phyloP scores from a whole-genome alignment of 306 rosid species.

The Trifolium subterraneum region DNA sequence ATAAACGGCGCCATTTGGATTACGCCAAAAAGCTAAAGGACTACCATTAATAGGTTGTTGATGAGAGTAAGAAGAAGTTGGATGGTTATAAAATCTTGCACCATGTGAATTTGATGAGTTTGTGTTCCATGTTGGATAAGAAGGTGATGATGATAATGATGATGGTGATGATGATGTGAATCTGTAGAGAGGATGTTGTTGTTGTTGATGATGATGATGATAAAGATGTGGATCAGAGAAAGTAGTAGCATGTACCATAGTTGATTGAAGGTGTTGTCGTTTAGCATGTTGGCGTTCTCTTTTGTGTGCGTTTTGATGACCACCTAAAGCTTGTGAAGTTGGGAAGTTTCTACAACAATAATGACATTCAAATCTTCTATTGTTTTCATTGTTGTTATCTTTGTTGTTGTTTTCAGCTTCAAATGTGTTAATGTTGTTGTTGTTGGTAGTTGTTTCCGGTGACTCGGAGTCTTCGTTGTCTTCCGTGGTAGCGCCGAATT shows the following conservation, averaged over 20 bases:
- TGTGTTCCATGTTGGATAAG: conserved; percentile 62
- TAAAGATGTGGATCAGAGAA: conserved; percentile 64
- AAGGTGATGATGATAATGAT: conserved; percentile 19
- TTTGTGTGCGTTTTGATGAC: conserved; percentile 96
- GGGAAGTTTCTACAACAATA: conserved; percentile 96
- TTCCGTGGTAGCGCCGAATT: conserved; percentile 47
- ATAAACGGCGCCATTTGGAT: conserved; percentile 4
- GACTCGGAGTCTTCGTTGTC: conserved; percentile 48
- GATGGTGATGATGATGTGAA: conserved; percentile 50
- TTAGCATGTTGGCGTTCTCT: conserved; percentile 92
- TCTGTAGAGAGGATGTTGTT: conserved; percentile 58
- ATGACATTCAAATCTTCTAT: conserved; percentile 87
- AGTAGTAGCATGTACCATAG: conserved; percentile 59
- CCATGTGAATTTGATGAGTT: not conserved
- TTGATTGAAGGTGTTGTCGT: conserved; percentile 84
- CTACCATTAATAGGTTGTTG: conserved; percentile 33
- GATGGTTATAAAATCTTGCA: conserved; percentile 52
- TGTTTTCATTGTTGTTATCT: conserved; percentile 49
- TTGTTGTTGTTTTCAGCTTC: conserved; percentile 17
- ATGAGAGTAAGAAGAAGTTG: conserved; percentile 12
- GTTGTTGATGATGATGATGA: conserved; percentile 12
- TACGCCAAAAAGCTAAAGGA: conserved; percentile 31
- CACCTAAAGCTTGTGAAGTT: conserved; percentile 91
- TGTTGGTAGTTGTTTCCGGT: conserved; percentile 33
- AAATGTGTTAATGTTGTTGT: conserved; percentile 33